Percentiles rank a stretch among this genome's conserved stretches.
phyloP scores from a whole-genome alignment of 176 grass and related monocot genomes.

The Neostapfia colusana region DNA sequence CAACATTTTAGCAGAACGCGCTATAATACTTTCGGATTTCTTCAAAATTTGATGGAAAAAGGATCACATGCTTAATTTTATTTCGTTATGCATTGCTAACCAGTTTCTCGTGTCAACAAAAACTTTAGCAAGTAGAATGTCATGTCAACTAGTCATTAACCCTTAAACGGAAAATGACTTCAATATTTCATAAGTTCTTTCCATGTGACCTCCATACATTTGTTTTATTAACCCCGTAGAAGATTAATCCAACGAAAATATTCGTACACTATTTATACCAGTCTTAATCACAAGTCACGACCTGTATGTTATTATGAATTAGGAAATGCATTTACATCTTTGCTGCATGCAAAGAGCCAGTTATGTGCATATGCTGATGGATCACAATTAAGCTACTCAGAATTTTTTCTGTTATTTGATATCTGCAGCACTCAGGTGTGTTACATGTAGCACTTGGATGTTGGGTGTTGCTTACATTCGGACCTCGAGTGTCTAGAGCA shows the following conservation, averaged over 20 bases:
- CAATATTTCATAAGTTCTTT: too few species aligned
- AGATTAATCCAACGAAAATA: background rate
- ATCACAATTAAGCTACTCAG: background rate
- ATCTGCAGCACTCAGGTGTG: slow-evolving; percentile 72
- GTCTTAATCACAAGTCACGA: background rate
- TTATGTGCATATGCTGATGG: background rate
- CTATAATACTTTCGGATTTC: background rate
- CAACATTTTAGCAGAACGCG: background rate
- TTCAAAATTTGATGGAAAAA: background rate
- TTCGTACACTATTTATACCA: background rate
- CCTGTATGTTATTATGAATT: background rate
- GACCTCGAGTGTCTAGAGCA: slow-evolving; percentile 61
- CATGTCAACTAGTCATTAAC: background rate
- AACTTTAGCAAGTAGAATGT: too few species aligned
- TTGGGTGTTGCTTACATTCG: slow-evolving; percentile 70
- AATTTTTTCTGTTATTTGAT: slow-evolving; percentile 31
- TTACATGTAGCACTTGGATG: slow-evolving; percentile 71
- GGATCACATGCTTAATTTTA: background rate
- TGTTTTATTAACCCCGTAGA: background rate
- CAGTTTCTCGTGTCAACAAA: background rate
- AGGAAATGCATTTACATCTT: slow-evolving; percentile 2
- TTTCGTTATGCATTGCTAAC: slow-evolving; percentile 1
- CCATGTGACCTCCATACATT: background rate
- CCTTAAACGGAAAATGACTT: background rate
- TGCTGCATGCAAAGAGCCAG: background rate